phyloP scores from a whole-genome alignment of 1,284 basidiomycete genomes.

The Microbotryomycetes sp. region DNA sequence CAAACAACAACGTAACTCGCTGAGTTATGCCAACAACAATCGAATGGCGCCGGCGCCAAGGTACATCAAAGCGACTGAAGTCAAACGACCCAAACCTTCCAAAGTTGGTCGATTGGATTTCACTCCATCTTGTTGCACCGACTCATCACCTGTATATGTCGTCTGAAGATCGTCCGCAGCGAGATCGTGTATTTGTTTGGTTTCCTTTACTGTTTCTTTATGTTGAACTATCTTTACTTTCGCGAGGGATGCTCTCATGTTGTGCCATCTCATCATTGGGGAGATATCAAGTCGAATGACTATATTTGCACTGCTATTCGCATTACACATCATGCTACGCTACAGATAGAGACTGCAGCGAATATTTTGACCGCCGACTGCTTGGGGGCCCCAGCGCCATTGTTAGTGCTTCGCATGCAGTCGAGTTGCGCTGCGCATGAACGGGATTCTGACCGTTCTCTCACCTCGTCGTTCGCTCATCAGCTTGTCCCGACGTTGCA shows the following conservation, averaged over 20 bases:
- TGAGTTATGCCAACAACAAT: no score
- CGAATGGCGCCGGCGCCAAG: constrained; percentile 8
- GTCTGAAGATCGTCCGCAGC: constrained; percentile 18
- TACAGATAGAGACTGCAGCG: no score
- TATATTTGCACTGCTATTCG: not conserved
- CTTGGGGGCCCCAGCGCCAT: no score
- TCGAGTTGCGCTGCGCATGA: no score
- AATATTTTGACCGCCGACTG: no score
- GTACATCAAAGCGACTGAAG: constrained; percentile 21
- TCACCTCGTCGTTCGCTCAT: no score
- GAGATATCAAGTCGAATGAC: not conserved
- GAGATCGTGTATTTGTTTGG: no score
- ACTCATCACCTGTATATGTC: constrained; percentile 15
- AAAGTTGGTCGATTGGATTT: constrained; percentile 26
- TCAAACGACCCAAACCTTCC: constrained; percentile 12
- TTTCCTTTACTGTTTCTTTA: not conserved
- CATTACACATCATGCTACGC: no score
- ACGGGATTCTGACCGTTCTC: no score
- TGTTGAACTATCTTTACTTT: not conserved
- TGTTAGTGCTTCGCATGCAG: no score
- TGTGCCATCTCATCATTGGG: not conserved
- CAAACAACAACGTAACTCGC: constrained; percentile 7
- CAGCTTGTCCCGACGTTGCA: no score
- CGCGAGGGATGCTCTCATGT: not conserved
- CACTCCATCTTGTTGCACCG: constrained; percentile 23